These are phyloP conservation scores for Teunomyces stri DNA, from an alignment of 805 yeast species.

Conservation along the genomic window DNA sequence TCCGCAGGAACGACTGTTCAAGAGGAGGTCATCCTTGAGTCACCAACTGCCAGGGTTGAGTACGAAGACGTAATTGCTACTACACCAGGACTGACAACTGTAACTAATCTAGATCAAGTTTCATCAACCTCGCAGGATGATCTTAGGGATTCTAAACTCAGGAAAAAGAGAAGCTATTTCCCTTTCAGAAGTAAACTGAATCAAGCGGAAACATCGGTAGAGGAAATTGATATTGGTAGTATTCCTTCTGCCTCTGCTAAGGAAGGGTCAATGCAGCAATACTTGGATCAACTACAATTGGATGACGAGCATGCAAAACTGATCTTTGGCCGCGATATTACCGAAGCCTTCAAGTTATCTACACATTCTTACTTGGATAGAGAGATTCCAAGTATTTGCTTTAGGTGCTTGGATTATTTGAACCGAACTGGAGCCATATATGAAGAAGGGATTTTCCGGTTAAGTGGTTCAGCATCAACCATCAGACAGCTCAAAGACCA, in stretches of 20 bases:
- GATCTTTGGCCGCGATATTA: conserved; percentile 66
- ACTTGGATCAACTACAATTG: conserved; percentile 35
- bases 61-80: conserved; percentile 11
- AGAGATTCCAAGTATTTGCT: conserved; percentile 71
- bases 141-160: conserved; percentile 40
- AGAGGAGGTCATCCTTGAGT: conserved; percentile 2
- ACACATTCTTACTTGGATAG: conserved; percentile 44
- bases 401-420: conserved; percentile 69
- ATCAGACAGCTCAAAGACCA: conserved; percentile 65
- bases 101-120: conserved; percentile 5
- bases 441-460: conserved; percentile 88
- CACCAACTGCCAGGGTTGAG: conserved; percentile 10
- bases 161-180: conserved; percentile 57
- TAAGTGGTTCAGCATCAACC: conserved; percentile 82
- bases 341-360: conserved; percentile 51
- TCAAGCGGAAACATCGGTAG: neutral
- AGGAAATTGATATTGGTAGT: neutral
- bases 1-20: neutral
- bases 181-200: conserved; percentile 45
- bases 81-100: neutral
- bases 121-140: conserved; percentile 9
- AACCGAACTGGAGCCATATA: conserved; percentile 65
- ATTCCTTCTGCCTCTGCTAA: conserved; percentile 18
- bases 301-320: conserved; percentile 34
- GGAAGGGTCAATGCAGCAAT: conserved; percentile 19